These are phyloP conservation scores for Oryza meyeriana DNA, from an alignment of 176 grass and related monocot genomes.

Conservation along the genomic window DNA sequence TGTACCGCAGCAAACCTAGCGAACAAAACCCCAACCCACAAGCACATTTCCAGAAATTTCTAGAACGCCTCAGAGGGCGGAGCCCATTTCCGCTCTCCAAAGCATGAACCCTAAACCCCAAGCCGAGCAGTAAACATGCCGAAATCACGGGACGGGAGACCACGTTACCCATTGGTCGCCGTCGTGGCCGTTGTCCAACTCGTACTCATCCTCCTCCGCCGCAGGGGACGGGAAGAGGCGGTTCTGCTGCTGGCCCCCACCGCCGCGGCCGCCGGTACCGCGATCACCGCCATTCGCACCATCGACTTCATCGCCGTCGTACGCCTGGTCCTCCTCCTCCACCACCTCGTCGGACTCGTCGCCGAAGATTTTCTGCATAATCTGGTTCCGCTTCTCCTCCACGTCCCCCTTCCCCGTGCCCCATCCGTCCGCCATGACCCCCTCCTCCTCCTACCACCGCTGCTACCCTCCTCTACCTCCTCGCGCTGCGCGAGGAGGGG, in stretches of 20 bases:
- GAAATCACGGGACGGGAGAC: neutral
- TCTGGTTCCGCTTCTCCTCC: constrained; percentile 41
- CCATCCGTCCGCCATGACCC: neutral
- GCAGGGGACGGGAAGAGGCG: neutral
- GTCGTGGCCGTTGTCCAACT: neutral
- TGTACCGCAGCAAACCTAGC: neutral
- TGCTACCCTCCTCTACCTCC: neutral
- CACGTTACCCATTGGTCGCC: constrained; percentile 4
- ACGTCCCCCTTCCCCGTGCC: neutral
- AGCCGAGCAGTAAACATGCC: neutral
- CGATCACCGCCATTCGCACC: neutral
- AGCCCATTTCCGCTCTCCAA: neutral
- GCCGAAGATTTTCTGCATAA: constrained; percentile 63
- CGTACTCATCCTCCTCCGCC: neutral
- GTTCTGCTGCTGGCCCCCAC: neutral
- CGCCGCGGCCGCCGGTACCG: neutral
- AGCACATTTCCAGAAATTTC: neutral
- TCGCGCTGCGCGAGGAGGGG: neutral
- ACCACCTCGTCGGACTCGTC: constrained; percentile 49
- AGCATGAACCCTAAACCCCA: neutral
- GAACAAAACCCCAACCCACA: neutral
- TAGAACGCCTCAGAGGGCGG: neutral
- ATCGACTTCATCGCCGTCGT: neutral
- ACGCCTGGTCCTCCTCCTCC: constrained; percentile 35
- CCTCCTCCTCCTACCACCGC: neutral